phyloP scores from a whole-genome alignment of 768 basidiomycete genomes.

The Cyclocybe aegerita region DNA sequence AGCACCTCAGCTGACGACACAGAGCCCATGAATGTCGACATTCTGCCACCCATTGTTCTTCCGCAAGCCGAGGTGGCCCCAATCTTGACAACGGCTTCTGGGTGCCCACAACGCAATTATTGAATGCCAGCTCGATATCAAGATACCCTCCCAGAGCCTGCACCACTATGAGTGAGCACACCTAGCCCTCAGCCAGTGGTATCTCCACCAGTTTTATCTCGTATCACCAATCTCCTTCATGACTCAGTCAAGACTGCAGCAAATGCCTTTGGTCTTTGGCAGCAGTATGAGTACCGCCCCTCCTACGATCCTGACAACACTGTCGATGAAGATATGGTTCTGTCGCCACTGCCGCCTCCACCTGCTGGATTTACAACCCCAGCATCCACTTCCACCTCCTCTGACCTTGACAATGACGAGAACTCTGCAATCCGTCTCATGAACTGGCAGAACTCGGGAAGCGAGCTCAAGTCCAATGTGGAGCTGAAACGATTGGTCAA shows the following conservation, averaged over 20 bases:
- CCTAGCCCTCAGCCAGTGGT: background rate
- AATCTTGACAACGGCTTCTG: constrained; percentile 12
- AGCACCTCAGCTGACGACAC: too few species aligned
- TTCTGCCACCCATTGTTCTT: constrained; percentile 2
- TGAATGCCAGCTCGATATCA: constrained; percentile 10
- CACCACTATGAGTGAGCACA: constrained; percentile 2
- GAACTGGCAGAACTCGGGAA: constrained; percentile 22
- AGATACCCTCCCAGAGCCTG: constrained; percentile 12
- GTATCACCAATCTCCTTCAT: too few species aligned
- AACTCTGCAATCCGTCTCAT: constrained; percentile 19
- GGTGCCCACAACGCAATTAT: constrained; percentile 12
- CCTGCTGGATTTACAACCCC: too few species aligned
- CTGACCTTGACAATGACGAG: constrained; percentile 4
- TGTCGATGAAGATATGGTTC: constrained; percentile 13
- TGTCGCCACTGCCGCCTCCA: background rate
- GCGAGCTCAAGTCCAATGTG: constrained; percentile 7
- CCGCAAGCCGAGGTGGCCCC: constrained; percentile 8
- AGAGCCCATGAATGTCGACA: background rate
- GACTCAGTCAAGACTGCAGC: constrained; percentile 15
- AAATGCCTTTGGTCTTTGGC: constrained; percentile 23
- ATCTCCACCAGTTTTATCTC: too few species aligned
- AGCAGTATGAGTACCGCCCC: constrained; percentile 25
- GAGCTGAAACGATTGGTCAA: constrained; percentile 21
- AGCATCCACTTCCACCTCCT: constrained; percentile 3
- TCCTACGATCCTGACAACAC: constrained; percentile 29